Conservation (phyloP, 345 rosid genomes). For the Barbarea vulgaris region DNA sequence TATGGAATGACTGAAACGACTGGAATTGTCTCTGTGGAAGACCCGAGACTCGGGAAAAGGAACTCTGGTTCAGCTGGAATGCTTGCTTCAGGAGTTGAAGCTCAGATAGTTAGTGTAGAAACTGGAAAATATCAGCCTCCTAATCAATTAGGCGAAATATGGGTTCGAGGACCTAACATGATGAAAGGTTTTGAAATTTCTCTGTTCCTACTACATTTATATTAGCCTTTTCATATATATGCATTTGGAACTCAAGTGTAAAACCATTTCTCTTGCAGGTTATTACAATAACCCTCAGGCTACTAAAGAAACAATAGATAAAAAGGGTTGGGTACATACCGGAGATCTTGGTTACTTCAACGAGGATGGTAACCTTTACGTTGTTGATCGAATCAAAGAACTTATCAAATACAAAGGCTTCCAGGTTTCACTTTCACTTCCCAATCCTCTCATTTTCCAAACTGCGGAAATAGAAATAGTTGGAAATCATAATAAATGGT, state of each 20-base stretch:
- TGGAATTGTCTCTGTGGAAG: conserved; percentile 66
- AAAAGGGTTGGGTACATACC: conserved; percentile 81
- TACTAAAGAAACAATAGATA: conserved; percentile 73
- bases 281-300: conserved; percentile 80
- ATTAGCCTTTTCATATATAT: neutral
- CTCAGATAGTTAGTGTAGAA: conserved; percentile 66
- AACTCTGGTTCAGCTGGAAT: conserved; percentile 75
- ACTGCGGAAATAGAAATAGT: neutral
- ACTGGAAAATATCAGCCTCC: conserved; percentile 75
- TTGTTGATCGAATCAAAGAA: conserved; percentile 90
- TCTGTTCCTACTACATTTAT: neutral
- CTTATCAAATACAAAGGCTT: conserved; percentile 92
- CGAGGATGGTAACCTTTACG: conserved; percentile 67
- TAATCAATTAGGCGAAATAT: conserved; percentile 72
- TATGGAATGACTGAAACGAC: conserved; percentile 93
- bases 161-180: conserved; percentile 93
- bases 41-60: conserved; percentile 45
- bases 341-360: conserved; percentile 95
- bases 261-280: conserved; percentile 50
- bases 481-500: neutral
- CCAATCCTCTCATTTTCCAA: neutral
- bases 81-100: conserved; percentile 72
- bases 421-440: conserved; percentile 58
- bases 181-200: conserved; percentile 50
- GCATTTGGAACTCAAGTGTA: neutral